A percentile compares a stretch with the other conserved stretches of the same genome.
Evolutionary conservation across 257 asterid genomes (phyloP).

Genomic region (Solanum habrochaites): DNA sequence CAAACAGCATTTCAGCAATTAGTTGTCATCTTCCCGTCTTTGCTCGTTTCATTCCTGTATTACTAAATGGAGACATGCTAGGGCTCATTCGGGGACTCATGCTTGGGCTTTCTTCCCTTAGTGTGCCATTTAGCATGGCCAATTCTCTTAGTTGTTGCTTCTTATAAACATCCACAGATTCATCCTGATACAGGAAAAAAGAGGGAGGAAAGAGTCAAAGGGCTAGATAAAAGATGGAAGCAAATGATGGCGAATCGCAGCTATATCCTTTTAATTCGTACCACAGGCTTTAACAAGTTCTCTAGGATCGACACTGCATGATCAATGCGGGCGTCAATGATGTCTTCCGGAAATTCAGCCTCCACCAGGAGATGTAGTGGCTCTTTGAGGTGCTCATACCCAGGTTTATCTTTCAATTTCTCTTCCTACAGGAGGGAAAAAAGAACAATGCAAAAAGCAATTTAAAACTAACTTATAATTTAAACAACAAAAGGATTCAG

Average conservation of each 20-base stretch:
- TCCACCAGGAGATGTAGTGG: conserved; percentile 76
- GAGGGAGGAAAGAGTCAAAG: neutral
- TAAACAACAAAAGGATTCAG: neutral
- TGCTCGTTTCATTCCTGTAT: conserved; percentile 61
- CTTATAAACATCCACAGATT: conserved; percentile 61
- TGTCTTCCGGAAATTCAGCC: conserved; percentile 75
- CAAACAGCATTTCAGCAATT: neutral
- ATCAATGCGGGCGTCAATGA: conserved; percentile 53
- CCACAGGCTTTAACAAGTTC: conserved; percentile 71
- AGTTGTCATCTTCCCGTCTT: conserved; percentile 44
- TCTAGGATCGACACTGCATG: conserved; percentile 55
- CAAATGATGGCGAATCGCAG: neutral
- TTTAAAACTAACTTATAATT: neutral
- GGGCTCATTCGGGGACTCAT: conserved; percentile 83
- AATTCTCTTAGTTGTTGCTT: conserved; percentile 69
- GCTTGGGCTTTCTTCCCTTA: conserved; percentile 68
- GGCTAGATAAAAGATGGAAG: neutral
- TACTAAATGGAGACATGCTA: conserved; percentile 70
- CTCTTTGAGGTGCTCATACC: conserved; percentile 73
- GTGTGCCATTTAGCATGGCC: conserved; percentile 64
- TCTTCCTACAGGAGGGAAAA: conserved; percentile 36
- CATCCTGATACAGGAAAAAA: conserved; percentile 28
- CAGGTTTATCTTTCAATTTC: conserved; percentile 58
- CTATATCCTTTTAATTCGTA: conserved; percentile 7
- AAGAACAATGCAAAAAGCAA: conserved; percentile 1